Evolutionary conservation across 2,329 filamentous ascomycete genomes (phyloP), one percentile per base, ranked within the genome.

Genomic region (Fusarium irregulare): DNA sequence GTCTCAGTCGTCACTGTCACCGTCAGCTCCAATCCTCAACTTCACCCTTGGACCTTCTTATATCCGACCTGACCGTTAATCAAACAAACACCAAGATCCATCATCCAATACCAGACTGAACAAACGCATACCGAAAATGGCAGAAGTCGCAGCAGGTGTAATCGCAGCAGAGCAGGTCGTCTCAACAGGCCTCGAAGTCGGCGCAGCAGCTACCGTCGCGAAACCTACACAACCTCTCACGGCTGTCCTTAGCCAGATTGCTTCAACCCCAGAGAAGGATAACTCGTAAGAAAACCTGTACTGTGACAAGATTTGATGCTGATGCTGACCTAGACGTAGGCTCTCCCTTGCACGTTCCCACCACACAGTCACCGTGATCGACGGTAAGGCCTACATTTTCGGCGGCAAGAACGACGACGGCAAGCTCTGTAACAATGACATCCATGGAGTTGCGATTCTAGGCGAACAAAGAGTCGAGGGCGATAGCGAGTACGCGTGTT

Each of bases 221-320:
- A 58, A 49, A 14, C 70, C 70, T n/a, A 69, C 70, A 16, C 67
- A 73, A 20, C 70, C 70, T 5, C 44, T 73, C 21, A 69, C 48
- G 10, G 70, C 68, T 25, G 56, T 73, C 6, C 56, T 73, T n/a
- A 73, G 60, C 25, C 70, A 73, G 49, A 61, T 73, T 9, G 70
- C 70, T 6, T 34, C 46, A 4, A 66, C 70, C 6, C 57, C 70
- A 14, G 56, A 48, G 4, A 16, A 69, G 0, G 70, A 73, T 0
- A 51, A 57, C 13, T 66, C 67, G 70, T 73, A 62, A 3, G 18
- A 3, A 5, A 5, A 7, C 1, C 2, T 1, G 1, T 0, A 1
- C 16, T 5, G n/a, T 16, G 3, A 10, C 12, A 5, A 12, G 4
- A 12, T 2, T 5, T 8, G 5, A 32, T 12, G 5, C 41, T 60